Conservation (phyloP, 75 land plant genomes). For the Isoetes taiwanensis region DNA sequence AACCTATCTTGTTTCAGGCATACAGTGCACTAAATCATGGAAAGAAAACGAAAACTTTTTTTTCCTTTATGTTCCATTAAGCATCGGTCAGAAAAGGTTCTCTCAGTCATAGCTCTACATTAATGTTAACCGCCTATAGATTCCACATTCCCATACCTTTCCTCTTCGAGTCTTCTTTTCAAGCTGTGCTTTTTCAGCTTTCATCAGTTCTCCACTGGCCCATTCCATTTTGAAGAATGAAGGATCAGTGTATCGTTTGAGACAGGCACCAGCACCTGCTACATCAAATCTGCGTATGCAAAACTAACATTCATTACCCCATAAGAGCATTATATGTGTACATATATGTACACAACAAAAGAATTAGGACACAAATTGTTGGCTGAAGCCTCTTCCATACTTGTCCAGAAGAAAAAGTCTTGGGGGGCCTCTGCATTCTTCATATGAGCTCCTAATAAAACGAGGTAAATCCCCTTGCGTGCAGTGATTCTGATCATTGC, state of each 20-base stretch:
- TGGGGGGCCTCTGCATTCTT: constrained; percentile 92
- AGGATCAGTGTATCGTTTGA: constrained; percentile 93
- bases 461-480: constrained; percentile 77
- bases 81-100: too few species aligned
- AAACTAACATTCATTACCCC: too few species aligned
- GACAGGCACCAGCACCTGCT: constrained; percentile 92
- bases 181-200: constrained; percentile 38
- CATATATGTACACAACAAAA: too few species aligned
- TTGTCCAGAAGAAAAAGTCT: constrained; percentile 80
- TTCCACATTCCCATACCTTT: constrained; percentile 40
- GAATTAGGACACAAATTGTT: too few species aligned
- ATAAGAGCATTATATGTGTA: too few species aligned
- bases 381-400: too few species aligned
- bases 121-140: too few species aligned
- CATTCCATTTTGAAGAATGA: constrained; percentile 72
- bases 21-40: neutral
- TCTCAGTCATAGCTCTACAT: too few species aligned
- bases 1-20: neutral
- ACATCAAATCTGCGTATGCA: constrained; percentile 66
- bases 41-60: neutral
- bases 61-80: too few species aligned
- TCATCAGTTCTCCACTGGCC: constrained; percentile 32
- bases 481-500: constrained; percentile 59
- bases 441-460: constrained; percentile 78
- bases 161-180: constrained; percentile 54